These are phyloP conservation scores for Cucurbita argyrosperma DNA, from an alignment of 306 rosid species.

Conservation along the genomic window DNA sequence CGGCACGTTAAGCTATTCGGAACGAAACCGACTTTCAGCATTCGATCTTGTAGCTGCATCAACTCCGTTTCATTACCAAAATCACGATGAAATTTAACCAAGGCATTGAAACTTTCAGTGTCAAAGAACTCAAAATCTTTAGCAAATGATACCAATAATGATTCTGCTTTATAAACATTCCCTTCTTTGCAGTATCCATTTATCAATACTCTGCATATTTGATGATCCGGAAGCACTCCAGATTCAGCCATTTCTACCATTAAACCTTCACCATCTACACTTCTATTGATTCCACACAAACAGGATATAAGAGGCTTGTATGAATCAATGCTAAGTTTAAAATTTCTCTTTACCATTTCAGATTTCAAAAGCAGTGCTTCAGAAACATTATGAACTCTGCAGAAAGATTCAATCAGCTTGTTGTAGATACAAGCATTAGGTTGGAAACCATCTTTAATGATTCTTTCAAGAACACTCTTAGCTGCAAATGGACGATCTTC, in stretches of 20 bases:
- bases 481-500: slow-evolving; percentile 80
- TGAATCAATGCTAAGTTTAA: slow-evolving; percentile 24
- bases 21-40: slow-evolving; percentile 49
- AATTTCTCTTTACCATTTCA: slow-evolving; percentile 24
- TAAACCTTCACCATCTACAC: slow-evolving; percentile 38
- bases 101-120: slow-evolving; percentile 54
- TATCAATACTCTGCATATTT: slow-evolving; percentile 35
- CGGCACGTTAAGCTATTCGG: slow-evolving; percentile 56
- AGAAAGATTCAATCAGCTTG: slow-evolving; percentile 42
- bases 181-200: slow-evolving; percentile 52
- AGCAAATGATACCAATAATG: slow-evolving; percentile 42
- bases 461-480: slow-evolving; percentile 47
- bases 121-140: slow-evolving; percentile 43
- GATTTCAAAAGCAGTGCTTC: slow-evolving; percentile 45
- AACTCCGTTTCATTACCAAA: slow-evolving; percentile 38
- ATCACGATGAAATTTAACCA: slow-evolving; percentile 36
- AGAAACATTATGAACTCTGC: slow-evolving; percentile 25
- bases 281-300: slow-evolving; percentile 34
- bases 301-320: slow-evolving; percentile 42
- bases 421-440: slow-evolving; percentile 29
- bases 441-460: slow-evolving; percentile 26
- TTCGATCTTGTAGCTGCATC: slow-evolving; percentile 60
- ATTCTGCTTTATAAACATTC: slow-evolving; percentile 42
- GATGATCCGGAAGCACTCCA: slow-evolving; percentile 39
- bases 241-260: slow-evolving; percentile 49